Evolutionary conservation across 1,284 basidiomycete species (phyloP).

Genomic region (Calocybe gambosa): DNA sequence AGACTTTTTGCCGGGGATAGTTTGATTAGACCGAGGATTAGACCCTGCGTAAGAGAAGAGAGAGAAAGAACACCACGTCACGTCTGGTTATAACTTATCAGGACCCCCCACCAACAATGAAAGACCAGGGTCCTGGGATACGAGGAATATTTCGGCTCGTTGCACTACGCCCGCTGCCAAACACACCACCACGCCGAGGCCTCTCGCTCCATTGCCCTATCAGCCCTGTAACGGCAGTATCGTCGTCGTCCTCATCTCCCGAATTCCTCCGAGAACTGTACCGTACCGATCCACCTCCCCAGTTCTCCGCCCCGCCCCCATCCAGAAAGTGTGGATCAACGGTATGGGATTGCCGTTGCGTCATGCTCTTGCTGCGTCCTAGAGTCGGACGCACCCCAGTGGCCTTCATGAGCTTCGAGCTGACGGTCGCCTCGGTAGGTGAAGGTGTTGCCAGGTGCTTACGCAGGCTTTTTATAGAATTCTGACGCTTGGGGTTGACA

Average conservation of each 20-base stretch:
- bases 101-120: constrained; percentile 9
- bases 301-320: constrained; percentile 17
- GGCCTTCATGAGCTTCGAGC: constrained; percentile 1
- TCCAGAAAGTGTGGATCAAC: constrained; percentile 12
- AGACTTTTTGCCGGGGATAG: background rate
- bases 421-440: background rate
- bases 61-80: background rate
- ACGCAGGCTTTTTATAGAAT: constrained; percentile 61
- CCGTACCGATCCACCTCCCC: constrained; percentile 20
- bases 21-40: background rate
- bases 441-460: constrained; percentile 36
- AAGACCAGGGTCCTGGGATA: constrained; percentile 16
- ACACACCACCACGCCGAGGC: constrained; percentile 1
- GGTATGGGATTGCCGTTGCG: constrained; percentile 6
- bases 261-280: constrained; percentile 14
- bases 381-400: background rate
- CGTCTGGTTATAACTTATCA: background rate
- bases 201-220: constrained; percentile 10
- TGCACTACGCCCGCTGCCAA: constrained; percentile 22
- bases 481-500: constrained; percentile 64
- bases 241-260: constrained; percentile 21
- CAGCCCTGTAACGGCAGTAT: constrained; percentile 16
- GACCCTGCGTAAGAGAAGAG: background rate
- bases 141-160: constrained; percentile 18
- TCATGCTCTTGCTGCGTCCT: constrained; percentile 5